Evolutionary conservation across 306 rosid genomes (phyloP), one percentile per base, ranked within the genome.

Genomic region (Hylodesmum podocarpum): DNA sequence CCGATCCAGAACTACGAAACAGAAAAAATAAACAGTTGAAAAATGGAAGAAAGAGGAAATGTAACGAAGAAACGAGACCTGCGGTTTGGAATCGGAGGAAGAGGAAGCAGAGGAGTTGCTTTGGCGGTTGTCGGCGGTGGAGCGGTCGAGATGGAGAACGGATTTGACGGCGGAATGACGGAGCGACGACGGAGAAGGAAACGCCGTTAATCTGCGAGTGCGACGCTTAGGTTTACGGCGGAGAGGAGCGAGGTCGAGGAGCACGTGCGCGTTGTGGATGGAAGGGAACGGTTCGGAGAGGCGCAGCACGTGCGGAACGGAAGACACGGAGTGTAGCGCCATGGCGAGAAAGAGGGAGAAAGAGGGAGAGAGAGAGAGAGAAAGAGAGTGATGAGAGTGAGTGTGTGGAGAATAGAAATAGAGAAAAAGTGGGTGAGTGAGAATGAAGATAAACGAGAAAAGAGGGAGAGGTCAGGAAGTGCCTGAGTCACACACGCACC

Each of bases 301-400:
- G 55, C 78, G 77, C 3, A 69, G 85, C 28, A 91, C 85, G 15
- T 84, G 95, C 46, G 92, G 50, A 54, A 88, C 27, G 51, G 92
- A 84, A 33, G 88, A 73, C 70, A 86, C 82, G 4, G 93, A 69
- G 73, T 87, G 89, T 57, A 89, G 67, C 80, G 97, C 99, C 99
- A 94, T 94, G 27, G 55, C 0, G 2, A 44, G 58, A 58, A 18
- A 70, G 68, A 29, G 72, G 53, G 18, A 79, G 77, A 21, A 72
- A 72, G 81, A 19, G 49, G 14, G 87, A 4, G 72, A 28, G 82
- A 28, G 40, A 28, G 59, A 15, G 10, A 59, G 37, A n/a, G 62
- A 66, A 10, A 70, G 66, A 21, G 72, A 44, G 79, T 41, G 22
- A 29, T n/a, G 18, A 2, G 69, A 65, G 73, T 18, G 64, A 13